A percentile compares a stretch with the other conserved stretches of the same genome.
phyloP scores from a whole-genome alignment of 1,139 yeast genomes.

The Hanseniaspora gamundiae region DNA sequence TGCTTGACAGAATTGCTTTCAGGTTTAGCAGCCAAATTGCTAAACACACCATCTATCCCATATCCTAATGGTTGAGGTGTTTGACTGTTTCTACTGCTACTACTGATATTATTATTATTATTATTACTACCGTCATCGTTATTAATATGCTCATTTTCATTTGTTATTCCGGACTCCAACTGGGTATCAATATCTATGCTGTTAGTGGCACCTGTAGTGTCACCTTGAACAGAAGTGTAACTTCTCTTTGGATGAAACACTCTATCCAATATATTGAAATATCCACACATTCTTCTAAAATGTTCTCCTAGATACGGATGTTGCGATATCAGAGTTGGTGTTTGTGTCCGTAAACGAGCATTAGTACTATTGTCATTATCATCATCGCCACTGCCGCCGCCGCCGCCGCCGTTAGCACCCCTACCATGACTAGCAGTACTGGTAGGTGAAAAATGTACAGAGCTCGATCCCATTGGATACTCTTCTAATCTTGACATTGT shows the following conservation, averaged over 20 bases:
- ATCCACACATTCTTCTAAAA: slow-evolving; percentile 9
- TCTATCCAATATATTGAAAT: slow-evolving; percentile 29
- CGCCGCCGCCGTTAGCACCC: not conserved
- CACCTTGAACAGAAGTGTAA: no score
- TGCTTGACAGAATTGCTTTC: slow-evolving; percentile 25
- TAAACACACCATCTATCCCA: slow-evolving; percentile 70
- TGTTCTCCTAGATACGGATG: slow-evolving; percentile 2
- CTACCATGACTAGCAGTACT: no score
- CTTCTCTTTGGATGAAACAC: slow-evolving; percentile 19
- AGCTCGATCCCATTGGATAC: no score
- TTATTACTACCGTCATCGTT: not conserved
- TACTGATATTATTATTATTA: not conserved
- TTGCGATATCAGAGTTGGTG: not conserved
- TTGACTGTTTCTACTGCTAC: not conserved
- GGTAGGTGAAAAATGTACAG: no score
- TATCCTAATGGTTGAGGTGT: not conserved
- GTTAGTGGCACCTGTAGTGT: no score
- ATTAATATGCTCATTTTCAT: no score
- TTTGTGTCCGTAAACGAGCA: not conserved
- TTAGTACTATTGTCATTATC: no score
- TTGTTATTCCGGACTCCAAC: no score
- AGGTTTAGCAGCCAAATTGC: slow-evolving; percentile 81
- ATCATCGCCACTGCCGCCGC: not conserved
- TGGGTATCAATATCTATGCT: no score
- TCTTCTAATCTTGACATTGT: no score